Evolutionary conservation across 75 land plant genomes (phyloP), one percentile per base, ranked within the genome.

Genomic region (Pinus albicaulis): DNA sequence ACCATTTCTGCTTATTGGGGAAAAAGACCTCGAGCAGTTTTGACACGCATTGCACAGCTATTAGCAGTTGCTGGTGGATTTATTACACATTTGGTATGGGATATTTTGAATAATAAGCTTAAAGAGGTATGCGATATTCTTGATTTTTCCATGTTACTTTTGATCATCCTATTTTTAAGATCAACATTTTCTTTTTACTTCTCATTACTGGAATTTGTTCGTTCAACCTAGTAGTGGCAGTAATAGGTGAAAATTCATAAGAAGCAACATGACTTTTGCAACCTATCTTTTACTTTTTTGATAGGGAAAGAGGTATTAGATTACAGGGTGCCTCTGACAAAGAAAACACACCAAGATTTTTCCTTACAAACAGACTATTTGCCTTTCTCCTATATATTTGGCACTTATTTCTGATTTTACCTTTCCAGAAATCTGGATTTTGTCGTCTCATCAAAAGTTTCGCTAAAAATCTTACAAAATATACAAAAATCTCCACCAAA

Each of bases 51-150:
- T 72, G 80, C 89, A 10, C 99, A 98, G 77, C 75, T 98, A 71
- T 80, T 90, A 3, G 82, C 99, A 79, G 99, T 98, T 78, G 95
- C 99, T 23, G 96, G 99, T 58, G 96, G 96, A 14, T 98, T 98
- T 82, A 91, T 98, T 19, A 95, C 99, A 41, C 85, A 82, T 76
- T 60, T 98, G 38, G 84, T 82, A 10, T 79, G 81, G 90, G 99
- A 98, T 84, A 69, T 98, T 52, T 80, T 95, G 22, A 88, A 88
- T 79, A 95, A 98, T 59, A 98, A 95, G 65, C 65, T 98, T 57
- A 95, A 98, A 77, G 92, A 98, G 95, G 99, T 96, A 55, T 17
- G 8, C 53, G 25, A 53, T n/a, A n/a, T 38, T 66, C 20, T 68
- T 68, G 48, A 68, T 44, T 66, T 66, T 16, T 13, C 34, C 53